Percentiles rank a stretch among this genome's conserved stretches.
These are phyloP conservation scores for Podaxis sp. DNA, from an alignment of 768 basidiomycete genomes.

Conservation along the genomic window DNA sequence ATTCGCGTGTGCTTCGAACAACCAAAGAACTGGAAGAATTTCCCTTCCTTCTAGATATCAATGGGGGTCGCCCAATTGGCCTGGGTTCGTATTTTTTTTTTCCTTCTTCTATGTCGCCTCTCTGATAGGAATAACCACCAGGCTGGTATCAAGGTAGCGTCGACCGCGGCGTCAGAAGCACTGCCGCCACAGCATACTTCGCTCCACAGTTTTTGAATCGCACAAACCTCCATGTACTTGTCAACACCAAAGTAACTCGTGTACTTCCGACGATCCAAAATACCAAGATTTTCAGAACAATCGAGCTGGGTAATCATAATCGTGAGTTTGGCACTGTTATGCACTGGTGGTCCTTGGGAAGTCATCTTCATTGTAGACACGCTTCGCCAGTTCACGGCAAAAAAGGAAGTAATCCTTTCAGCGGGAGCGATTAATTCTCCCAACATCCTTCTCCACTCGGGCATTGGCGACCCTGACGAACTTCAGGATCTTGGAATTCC, in stretches of 20 bases:
- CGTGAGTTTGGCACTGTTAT: neutral
- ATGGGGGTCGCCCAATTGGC: conserved; percentile 12
- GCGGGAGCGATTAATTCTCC: conserved; percentile 36
- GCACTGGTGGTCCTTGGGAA: neutral
- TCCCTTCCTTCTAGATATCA: conserved; percentile 10
- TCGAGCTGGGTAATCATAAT: conserved; percentile 16
- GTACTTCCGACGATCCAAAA: conserved; percentile 7
- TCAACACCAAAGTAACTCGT: conserved; percentile 22
- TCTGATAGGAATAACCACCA: neutral
- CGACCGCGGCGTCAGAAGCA: conserved; percentile 19
- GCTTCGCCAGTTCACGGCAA: conserved; percentile 28
- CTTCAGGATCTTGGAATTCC: conserved; percentile 24
- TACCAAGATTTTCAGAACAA: conserved; percentile 8
- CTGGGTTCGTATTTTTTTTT: conserved; percentile 10
- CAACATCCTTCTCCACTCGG: conserved; percentile 31
- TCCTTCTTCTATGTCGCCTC: neutral
- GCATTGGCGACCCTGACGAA: conserved; percentile 30
- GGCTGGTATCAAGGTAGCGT: conserved; percentile 25
- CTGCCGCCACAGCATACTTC: conserved; percentile 19
- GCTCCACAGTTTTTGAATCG: conserved; percentile 21
- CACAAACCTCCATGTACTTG: conserved; percentile 26
- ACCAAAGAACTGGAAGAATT: conserved; percentile 16
- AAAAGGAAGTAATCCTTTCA: conserved; percentile 52
- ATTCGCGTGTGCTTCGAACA: conserved; percentile 23
- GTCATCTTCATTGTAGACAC: neutral